Conservation (phyloP, 345 rosid species). For the Rubroshorea leprosula region DNA sequence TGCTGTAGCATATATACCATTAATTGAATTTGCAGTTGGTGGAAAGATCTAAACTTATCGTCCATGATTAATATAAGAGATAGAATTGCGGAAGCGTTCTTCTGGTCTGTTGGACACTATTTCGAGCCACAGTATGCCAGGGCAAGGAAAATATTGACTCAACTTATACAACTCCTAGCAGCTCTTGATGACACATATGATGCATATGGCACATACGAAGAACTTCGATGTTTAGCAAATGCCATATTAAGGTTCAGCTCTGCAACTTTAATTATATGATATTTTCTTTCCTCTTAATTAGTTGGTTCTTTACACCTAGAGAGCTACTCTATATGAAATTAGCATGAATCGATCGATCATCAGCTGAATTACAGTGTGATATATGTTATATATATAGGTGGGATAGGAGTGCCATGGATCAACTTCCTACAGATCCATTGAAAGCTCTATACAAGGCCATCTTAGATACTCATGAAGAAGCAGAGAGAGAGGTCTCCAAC, state of each 20-base stretch:
- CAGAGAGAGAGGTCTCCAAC: slow-evolving; percentile 8
- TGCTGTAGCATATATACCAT: no score
- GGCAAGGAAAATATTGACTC: background rate
- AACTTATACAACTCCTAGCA: background rate
- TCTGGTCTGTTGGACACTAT: background rate
- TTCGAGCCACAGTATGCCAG: slow-evolving; percentile 16
- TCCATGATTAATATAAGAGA: slow-evolving; percentile 15
- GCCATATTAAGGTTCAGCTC: slow-evolving; percentile 19
- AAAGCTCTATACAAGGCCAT: slow-evolving; percentile 7
- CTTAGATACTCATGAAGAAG: slow-evolving; percentile 11
- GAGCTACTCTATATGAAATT: no score
- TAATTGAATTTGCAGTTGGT: no score
- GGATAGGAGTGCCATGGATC: slow-evolving; percentile 14
- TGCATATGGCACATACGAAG: slow-evolving; percentile 13
- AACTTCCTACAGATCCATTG: slow-evolving; percentile 15
- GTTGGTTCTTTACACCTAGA: no score
- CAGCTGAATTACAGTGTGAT: no score
- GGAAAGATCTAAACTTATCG: slow-evolving; percentile 3
- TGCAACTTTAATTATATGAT: no score
- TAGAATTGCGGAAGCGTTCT: slow-evolving; percentile 11
- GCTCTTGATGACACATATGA: slow-evolving; percentile 18
- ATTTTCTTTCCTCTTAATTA: no score
- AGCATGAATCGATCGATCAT: no score
- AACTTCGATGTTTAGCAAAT: slow-evolving; percentile 10
- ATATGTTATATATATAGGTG: no score